Evolutionary conservation across 768 basidiomycete species (phyloP).

Genomic region (Pleurotus citrinopileatus): DNA sequence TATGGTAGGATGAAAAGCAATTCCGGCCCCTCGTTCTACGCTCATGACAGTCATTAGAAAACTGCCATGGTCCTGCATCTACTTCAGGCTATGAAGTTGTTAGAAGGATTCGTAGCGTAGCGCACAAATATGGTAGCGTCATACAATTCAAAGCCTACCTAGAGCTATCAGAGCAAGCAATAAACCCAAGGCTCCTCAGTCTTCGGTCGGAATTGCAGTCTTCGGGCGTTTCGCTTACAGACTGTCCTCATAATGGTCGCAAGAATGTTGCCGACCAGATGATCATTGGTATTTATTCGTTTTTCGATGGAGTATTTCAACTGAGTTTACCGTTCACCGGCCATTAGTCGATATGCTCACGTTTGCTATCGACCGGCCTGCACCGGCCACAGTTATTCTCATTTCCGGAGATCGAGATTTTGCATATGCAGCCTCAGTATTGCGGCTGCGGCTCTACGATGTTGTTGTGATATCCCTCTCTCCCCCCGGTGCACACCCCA

Average conservation of each 20-base stretch:
- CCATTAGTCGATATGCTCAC: conserved; percentile 62
- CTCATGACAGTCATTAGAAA: conserved; percentile 27
- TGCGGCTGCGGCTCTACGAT: conserved; percentile 51
- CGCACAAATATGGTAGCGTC: conserved; percentile 48
- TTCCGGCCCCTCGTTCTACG: background rate
- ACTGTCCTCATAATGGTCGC: conserved; percentile 32
- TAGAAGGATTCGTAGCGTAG: conserved; percentile 42
- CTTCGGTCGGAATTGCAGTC: conserved; percentile 45
- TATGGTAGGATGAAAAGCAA: conserved; percentile 21
- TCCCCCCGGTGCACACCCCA: conserved; percentile 32
- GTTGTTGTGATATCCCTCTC: conserved; percentile 46
- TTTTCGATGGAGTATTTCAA: background rate
- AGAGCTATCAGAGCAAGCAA: conserved; percentile 37
- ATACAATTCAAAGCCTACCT: conserved; percentile 57
- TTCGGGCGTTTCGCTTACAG: conserved; percentile 43
- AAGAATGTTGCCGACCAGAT: conserved; percentile 45
- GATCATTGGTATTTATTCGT: conserved; percentile 38
- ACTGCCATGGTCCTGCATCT: conserved; percentile 36
- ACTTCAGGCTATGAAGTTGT: conserved; percentile 46
- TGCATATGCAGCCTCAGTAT: conserved; percentile 56
- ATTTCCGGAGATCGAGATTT: conserved; percentile 72
- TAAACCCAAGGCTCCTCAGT: conserved; percentile 20
- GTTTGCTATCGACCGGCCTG: conserved; percentile 56
- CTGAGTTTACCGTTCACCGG: background rate
- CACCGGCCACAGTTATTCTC: conserved; percentile 53